These are phyloP conservation scores for Malus sylvestris DNA, from an alignment of 306 rosid species.

Conservation along the genomic window DNA sequence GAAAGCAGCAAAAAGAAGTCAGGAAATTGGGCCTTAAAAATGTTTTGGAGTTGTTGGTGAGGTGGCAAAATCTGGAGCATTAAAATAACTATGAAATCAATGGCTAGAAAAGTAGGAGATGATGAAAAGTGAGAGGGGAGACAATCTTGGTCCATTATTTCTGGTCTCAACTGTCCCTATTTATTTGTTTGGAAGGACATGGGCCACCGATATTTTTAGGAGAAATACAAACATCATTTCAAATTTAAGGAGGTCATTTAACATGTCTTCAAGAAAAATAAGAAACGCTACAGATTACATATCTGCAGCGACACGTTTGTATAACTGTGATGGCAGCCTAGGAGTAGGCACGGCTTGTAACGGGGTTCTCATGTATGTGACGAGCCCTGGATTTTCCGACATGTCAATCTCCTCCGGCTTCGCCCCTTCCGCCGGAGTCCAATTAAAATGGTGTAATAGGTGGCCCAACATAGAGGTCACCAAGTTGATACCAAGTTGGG, in stretches of 20 bases:
- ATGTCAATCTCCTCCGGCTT: constrained; percentile 61
- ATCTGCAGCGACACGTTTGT: constrained; percentile 51
- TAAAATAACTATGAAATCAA: no score
- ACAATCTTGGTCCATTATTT: no score
- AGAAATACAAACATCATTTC: no score
- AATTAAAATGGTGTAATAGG: constrained; percentile 65
- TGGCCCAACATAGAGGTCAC: constrained; percentile 83
- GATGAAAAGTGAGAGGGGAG: no score
- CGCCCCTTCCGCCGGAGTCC: constrained; percentile 43
- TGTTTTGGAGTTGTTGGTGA: no score
- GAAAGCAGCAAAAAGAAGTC: no score
- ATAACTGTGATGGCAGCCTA: constrained; percentile 57
- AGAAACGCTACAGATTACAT: constrained; percentile 23
- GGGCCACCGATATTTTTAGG: background rate
- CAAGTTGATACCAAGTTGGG: constrained; percentile 72
- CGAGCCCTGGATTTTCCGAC: constrained; percentile 71
- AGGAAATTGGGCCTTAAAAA: no score
- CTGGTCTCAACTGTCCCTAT: no score
- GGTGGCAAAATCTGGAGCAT: no score
- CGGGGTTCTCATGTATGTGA: constrained; percentile 67
- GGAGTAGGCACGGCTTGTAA: constrained; percentile 66
- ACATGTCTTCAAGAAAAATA: background rate
- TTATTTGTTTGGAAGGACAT: no score
- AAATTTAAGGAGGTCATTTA: no score
- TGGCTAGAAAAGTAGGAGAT: no score